Base-by-base conservation (phyloP, 108 stramenopile genomes). In the Stephanodiscus minutulus region DNA sequence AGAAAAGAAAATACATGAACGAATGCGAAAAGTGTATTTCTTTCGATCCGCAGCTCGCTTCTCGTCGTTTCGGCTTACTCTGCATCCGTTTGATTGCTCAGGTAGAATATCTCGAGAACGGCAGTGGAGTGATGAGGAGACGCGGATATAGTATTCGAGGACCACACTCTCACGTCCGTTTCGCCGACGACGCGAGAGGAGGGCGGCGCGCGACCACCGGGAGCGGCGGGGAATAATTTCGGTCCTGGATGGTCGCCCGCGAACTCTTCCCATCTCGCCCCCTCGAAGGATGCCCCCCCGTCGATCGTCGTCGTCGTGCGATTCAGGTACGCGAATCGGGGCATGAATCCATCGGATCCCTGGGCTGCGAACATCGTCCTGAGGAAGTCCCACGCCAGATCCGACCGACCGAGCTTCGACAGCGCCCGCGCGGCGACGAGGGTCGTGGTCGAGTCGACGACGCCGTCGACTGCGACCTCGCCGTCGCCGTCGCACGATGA, bases 281-380 rank as follows among this genome's bases (percentile, higher is more conserved):
- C 73, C 68, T 62, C 68, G 27, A 74, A n/a, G 24, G 10, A 53
- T 17, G 27, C 52, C 24, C 25, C 25, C 24, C 18, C 18, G 47
- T 6, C 9, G 20, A 52, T 53, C 52, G 6, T 52, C 22, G 17
- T 43, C 55, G 41, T 36, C 64, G 33, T 77, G n/a, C 50, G 68
- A 61, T 61, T 76, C 29, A 72, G 43, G 54, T 82, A 84, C 0
- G 66, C 61, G 37, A 54, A 78, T 54, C 47, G 48, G 9, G 83
- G 83, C 20, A 84, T 8, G 47, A 81, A 82, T 6, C 83, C 83
- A 44, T 78, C 73, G 25, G 46, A 22, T 13, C 66, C 72, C 72
- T 84, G 83, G 8, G 44, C 66, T 2, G 8, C 15, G 53, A 81
- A 81, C n/a, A 81, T 12, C 17, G 80, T 77, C 46, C 65, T 39